Conservation (phyloP, 768 basidiomycete genomes). For the Suillus spraguei region DNA sequence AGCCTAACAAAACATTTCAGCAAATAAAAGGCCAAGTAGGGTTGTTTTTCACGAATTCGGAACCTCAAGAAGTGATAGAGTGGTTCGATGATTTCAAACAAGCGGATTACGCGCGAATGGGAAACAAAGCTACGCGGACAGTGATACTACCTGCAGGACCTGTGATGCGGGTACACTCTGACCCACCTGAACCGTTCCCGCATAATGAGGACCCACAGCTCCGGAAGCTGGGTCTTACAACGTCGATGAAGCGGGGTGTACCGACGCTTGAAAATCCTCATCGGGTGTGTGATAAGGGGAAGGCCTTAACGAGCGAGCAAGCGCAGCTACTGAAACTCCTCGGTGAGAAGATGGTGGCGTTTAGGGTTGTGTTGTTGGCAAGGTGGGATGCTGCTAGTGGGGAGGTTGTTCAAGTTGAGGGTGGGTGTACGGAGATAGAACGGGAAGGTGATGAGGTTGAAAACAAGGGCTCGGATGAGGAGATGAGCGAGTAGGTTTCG, state of each 20-base stretch:
- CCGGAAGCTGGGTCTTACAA: slow-evolving; percentile 86
- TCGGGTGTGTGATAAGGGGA: slow-evolving; percentile 81
- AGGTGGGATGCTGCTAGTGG: slow-evolving; percentile 74
- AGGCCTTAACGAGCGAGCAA: slow-evolving; percentile 80
- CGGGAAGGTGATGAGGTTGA: slow-evolving; percentile 40
- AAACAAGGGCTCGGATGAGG: slow-evolving; percentile 36
- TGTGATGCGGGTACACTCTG: slow-evolving; percentile 77
- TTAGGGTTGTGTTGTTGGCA: slow-evolving; percentile 69
- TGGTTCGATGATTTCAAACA: slow-evolving; percentile 94
- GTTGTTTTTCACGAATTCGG: slow-evolving; percentile 87
- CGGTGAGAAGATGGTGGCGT: slow-evolving; percentile 86
- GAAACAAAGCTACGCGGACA: slow-evolving; percentile 75
- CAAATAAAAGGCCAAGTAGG: slow-evolving; percentile 96
- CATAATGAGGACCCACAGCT: slow-evolving; percentile 98
- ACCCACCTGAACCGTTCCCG: slow-evolving; percentile 88
- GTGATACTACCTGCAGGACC: slow-evolving; percentile 83
- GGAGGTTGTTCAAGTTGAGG: slow-evolving; percentile 61
- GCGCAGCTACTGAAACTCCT: slow-evolving; percentile 91
- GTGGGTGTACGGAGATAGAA: slow-evolving; percentile 34
- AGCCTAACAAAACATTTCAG: slow-evolving; percentile 40
- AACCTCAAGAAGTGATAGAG: slow-evolving; percentile 87
- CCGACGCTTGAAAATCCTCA: slow-evolving; percentile 83
- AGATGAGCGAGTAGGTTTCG: slow-evolving; percentile 52
- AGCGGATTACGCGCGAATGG: slow-evolving; percentile 89
- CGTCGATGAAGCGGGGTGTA: slow-evolving; percentile 83